phyloP scores from a whole-genome alignment of 2,329 filamentous ascomycete species.

The Eutypella sp. region DNA sequence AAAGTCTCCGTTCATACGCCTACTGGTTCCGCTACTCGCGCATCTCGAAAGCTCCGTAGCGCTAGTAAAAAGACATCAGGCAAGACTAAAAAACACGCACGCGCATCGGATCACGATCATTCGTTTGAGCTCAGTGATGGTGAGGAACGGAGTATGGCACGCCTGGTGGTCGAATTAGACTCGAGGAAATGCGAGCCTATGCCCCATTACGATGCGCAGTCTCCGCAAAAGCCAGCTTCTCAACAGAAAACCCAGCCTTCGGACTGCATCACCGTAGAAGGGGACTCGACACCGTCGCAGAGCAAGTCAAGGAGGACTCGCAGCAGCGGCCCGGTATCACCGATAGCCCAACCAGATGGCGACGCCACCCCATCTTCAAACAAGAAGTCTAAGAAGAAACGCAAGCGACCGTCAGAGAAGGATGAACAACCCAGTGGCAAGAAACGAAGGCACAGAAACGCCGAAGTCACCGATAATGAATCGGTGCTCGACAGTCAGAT shows the following conservation, averaged over 20 bases:
- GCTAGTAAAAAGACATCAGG: neutral
- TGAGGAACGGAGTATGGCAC: conserved; percentile 44
- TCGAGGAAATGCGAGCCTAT: conserved; percentile 30
- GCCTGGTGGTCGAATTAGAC: conserved; percentile 47
- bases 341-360: conserved; percentile 10
- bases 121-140: conserved; percentile 31
- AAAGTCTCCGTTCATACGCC: conserved; percentile 48
- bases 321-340: conserved; percentile 4
- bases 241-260: conserved; percentile 1
- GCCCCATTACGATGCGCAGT: conserved; percentile 18
- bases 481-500: conserved; percentile 14
- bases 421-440: conserved; percentile 18
- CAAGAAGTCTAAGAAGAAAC: conserved; percentile 20
- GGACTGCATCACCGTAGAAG: conserved; percentile 20
- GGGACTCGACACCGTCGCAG: conserved; percentile 3
- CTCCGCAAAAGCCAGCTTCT: conserved; percentile 21
- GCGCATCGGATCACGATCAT: conserved; percentile 12
- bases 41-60: conserved; percentile 13
- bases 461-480: conserved; percentile 11
- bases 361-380: conserved; percentile 15
- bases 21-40: conserved; percentile 34
- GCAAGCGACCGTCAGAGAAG: conserved; percentile 19
- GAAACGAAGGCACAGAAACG: conserved; percentile 17
- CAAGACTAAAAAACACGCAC: neutral
- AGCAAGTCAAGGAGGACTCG: conserved; percentile 9